These are phyloP conservation scores for Xylariales sp. DNA, from an alignment of 2,329 filamentous ascomycete species.

Conservation along the genomic window DNA sequence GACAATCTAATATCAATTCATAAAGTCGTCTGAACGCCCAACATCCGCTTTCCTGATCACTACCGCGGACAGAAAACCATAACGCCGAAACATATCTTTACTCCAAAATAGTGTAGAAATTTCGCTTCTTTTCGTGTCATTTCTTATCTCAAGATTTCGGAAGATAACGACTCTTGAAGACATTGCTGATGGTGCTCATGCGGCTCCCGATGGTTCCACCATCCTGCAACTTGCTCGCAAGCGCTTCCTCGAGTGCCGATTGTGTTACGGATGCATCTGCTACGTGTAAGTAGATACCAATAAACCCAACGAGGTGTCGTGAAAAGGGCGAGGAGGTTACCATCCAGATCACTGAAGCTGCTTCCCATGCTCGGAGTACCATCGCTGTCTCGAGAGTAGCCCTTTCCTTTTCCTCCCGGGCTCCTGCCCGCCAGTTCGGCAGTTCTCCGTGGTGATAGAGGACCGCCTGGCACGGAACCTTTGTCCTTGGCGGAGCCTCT, in stretches of 20 bases:
- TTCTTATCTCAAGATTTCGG: no score
- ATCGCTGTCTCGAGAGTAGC: slow-evolving; percentile 59
- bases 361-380: slow-evolving; percentile 78
- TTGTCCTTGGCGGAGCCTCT: slow-evolving; percentile 26
- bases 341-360: slow-evolving; percentile 82
- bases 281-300: not conserved
- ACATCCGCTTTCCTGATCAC: no score
- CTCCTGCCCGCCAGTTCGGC: slow-evolving; percentile 54
- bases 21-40: no score
- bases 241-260: slow-evolving; percentile 72
- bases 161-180: slow-evolving; percentile 58
- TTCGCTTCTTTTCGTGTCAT: no score
- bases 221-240: slow-evolving; percentile 68
- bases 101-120: no score
- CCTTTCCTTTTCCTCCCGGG: slow-evolving; percentile 45
- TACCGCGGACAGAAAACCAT: no score
- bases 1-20: no score
- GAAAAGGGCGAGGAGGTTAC: slow-evolving; percentile 31
- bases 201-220: slow-evolving; percentile 51
- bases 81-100: no score
- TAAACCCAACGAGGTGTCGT: slow-evolving; percentile 4
- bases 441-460: slow-evolving; percentile 55
- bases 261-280: slow-evolving; percentile 76
- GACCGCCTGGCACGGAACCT: slow-evolving; percentile 32
- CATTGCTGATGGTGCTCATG: slow-evolving; percentile 66